Conservation (phyloP, 345 rosid genomes). For the Bruguiera sexangula region DNA sequence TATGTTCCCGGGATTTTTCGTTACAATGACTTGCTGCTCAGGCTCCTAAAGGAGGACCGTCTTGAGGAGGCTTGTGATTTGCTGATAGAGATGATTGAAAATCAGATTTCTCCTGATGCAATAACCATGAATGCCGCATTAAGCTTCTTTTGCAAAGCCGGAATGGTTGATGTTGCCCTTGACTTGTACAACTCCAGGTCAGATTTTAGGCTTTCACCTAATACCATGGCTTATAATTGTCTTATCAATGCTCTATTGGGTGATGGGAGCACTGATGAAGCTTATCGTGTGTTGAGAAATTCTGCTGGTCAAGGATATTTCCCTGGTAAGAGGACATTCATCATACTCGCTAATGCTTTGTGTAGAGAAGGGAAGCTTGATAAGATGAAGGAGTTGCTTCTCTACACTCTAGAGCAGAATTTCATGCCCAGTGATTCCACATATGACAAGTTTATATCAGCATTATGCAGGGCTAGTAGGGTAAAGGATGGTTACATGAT, state of each 20-base stretch:
- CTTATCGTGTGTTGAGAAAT: conserved; percentile 50
- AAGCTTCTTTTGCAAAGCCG: conserved; percentile 82
- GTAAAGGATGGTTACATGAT: conserved; percentile 60
- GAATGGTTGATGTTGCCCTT: conserved; percentile 70
- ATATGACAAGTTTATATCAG: conserved; percentile 48
- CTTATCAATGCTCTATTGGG: conserved; percentile 62
- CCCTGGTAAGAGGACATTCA: conserved; percentile 53
- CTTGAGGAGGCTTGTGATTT: conserved; percentile 58
- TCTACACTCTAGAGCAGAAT: conserved; percentile 40
- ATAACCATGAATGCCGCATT: conserved; percentile 59
- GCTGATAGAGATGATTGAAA: conserved; percentile 64
- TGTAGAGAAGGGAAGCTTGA: conserved; percentile 60
- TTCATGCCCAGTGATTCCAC: conserved; percentile 36
- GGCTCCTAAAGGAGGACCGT: conserved; percentile 54
- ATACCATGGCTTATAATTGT: conserved; percentile 50
- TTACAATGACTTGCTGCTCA: conserved; percentile 54
- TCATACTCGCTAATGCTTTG: conserved; percentile 55
- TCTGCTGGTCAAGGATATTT: conserved; percentile 49
- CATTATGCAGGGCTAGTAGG: conserved; percentile 53
- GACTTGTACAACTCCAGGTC: conserved; percentile 59
- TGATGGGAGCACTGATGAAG: conserved; percentile 46
- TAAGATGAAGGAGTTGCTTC: conserved; percentile 55
- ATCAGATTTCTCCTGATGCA: conserved; percentile 47
- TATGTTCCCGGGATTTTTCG: conserved; percentile 53
- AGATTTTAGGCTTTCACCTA: conserved; percentile 53